phyloP scores from a whole-genome alignment of 305 asterid genomes.

The Andrographis paniculata region DNA sequence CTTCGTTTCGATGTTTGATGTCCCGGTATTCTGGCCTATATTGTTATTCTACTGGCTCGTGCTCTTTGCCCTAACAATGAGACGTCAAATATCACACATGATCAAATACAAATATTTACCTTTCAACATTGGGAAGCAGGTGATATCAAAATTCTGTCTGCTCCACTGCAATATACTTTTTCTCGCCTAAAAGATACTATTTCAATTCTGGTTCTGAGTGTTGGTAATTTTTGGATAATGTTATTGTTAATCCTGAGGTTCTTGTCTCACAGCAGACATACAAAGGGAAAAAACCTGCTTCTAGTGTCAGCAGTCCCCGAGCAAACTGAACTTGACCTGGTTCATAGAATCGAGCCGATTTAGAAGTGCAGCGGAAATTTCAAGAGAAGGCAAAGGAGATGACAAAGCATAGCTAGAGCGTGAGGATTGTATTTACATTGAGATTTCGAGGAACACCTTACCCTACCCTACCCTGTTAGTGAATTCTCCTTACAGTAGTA shows the following conservation, averaged over 20 bases:
- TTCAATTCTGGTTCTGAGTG: too few species aligned
- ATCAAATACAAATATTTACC: slow-evolving; percentile 80
- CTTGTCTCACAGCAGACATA: slow-evolving; percentile 55
- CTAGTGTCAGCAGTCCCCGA: slow-evolving; percentile 51
- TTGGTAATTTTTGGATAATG: too few species aligned
- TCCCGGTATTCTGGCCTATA: slow-evolving; percentile 93
- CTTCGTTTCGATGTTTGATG: slow-evolving; percentile 77
- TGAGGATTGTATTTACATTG: too few species aligned
- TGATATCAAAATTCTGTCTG: too few species aligned
- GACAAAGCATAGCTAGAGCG: too few species aligned
- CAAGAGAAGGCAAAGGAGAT: too few species aligned
- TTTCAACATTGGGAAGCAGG: slow-evolving; percentile 83
- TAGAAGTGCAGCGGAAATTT: too few species aligned
- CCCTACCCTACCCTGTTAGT: too few species aligned
- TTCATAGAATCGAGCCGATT: too few species aligned
- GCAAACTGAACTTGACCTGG: slow-evolving; percentile 71
- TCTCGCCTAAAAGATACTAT: not conserved
- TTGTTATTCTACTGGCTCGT: slow-evolving; percentile 81
- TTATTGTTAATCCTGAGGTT: not conserved
- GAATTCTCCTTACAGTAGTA: too few species aligned
- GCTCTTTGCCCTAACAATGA: slow-evolving; percentile 77
- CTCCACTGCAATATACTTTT: too few species aligned
- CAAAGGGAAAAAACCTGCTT: slow-evolving; percentile 53
- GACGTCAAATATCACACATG: slow-evolving; percentile 88
- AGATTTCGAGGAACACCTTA: too few species aligned